phyloP scores from a whole-genome alignment of 805 yeast species.

The Kregervanrija pseudodelftensis region DNA sequence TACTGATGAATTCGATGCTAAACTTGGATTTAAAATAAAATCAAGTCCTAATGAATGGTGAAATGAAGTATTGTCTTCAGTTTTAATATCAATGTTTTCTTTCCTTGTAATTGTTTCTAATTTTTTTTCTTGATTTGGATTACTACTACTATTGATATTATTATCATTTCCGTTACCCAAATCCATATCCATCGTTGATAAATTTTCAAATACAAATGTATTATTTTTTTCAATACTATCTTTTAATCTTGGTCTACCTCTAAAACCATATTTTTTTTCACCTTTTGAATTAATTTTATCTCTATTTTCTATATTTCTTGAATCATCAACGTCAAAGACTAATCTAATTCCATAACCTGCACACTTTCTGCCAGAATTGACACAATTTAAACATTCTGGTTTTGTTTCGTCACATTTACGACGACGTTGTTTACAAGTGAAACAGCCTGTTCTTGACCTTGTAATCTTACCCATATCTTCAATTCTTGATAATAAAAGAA shows the following conservation, averaged over 20 bases:
- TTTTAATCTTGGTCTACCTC: slow-evolving; percentile 35
- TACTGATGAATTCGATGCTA: not conserved
- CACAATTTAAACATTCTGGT: slow-evolving; percentile 44
- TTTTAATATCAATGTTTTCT: not conserved
- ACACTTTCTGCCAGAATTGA: slow-evolving; percentile 36
- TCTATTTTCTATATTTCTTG: slow-evolving; percentile 22
- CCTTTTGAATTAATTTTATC: slow-evolving; percentile 23
- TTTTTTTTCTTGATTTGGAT: not conserved
- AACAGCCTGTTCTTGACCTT: slow-evolving; percentile 50
- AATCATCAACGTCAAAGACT: slow-evolving; percentile 45
- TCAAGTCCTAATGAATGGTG: too few relatives aligned
- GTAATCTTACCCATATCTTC: slow-evolving; percentile 28
- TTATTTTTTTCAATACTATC: slow-evolving; percentile 23
- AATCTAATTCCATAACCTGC: slow-evolving; percentile 44
- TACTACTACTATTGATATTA: not conserved
- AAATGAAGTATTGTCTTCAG: too few relatives aligned
- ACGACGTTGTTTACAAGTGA: slow-evolving; percentile 49
- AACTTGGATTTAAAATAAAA: not conserved
- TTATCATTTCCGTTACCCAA: not conserved
- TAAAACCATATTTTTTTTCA: slow-evolving; percentile 33
- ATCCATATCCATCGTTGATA: not conserved
- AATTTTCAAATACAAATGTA: not conserved
- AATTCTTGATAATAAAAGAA: too few relatives aligned
- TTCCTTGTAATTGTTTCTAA: not conserved
- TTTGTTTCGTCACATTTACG: slow-evolving; percentile 51